Evolutionary conservation across 192 early-diverging fungal genomes (phyloP), one percentile per base, ranked within the genome.

Genomic region (Podila verticillata): DNA sequence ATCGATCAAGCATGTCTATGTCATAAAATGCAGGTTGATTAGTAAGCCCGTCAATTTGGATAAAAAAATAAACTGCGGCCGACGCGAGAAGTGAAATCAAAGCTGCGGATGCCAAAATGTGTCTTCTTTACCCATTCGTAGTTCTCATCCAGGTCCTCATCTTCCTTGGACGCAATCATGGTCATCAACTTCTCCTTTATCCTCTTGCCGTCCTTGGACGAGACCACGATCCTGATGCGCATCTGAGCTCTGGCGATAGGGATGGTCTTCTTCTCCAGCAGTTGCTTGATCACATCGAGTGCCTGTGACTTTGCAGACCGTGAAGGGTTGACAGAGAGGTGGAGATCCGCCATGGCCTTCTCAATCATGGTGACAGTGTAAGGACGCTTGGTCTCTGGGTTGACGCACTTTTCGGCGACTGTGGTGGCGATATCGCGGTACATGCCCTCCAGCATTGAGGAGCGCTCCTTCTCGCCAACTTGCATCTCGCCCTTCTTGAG

Each of bases 321-420:
- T 67, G 95, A 97, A 6, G 93, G 92, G 75, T 98, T 95, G 68
- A 98, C 89, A 61, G 91, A 94, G 67, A 95, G 92, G 70, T 98
- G 97, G 30, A 99, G 84, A 65, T 99, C 97, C 1, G 86, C 84
- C 94, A 99, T 96, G 36, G 96, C 92, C 87, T 99, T 98, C 85
- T 99, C 98, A 63, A 99, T 97, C 93, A 98, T 98, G 22, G 96
- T 94, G 60, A 96, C 94, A 0, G 98, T 95, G 66, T 99, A 97
- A 0, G 97, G 96, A 65, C 96, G 88, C 77, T 96, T 95, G 2
- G 97, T 97, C 49, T 92, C 87, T 15, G 98, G 98, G 73, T 99
- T 98, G 68, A 99, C 91, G 79, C 96, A 98, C 70, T 93, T 96
- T 47, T 97, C 96, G 2, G 97, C 92, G 2, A 99, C 95, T 39